phyloP scores from a whole-genome alignment of 441 rosid genomes.

The Populus tomentosa region DNA sequence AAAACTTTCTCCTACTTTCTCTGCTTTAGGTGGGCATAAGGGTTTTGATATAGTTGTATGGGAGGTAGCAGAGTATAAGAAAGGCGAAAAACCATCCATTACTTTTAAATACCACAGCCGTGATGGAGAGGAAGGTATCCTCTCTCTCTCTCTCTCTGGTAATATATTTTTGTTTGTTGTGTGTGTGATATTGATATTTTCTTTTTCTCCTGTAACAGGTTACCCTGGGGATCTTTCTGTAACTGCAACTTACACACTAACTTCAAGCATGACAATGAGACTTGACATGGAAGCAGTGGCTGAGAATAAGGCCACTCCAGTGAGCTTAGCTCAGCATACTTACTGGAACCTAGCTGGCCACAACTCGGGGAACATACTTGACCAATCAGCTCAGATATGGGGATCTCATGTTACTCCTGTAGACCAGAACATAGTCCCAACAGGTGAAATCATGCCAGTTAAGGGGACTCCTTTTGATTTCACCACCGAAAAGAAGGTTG shows the following conservation, averaged over 20 bases:
- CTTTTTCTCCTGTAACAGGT: constrained; percentile 34
- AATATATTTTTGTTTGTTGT: neutral
- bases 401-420: constrained; percentile 76
- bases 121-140: constrained; percentile 85
- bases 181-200: constrained; percentile 6
- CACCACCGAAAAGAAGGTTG: constrained; percentile 63
- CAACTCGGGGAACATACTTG: constrained; percentile 62
- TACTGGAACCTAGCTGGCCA: constrained; percentile 94
- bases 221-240: constrained; percentile 80
- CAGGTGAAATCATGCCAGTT: constrained; percentile 70
- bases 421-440: constrained; percentile 72
- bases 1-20: neutral
- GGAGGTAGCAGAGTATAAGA: constrained; percentile 61
- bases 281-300: constrained; percentile 90
- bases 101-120: constrained; percentile 60
- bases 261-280: constrained; percentile 64
- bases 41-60: constrained; percentile 79
- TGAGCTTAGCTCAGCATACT: constrained; percentile 87
- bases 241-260: constrained; percentile 67
- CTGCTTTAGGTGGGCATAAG: constrained; percentile 61
- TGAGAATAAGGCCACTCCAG: constrained; percentile 65
- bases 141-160: neutral
- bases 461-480: constrained; percentile 83
- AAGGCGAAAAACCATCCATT: constrained; percentile 61
- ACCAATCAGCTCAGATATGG: constrained; percentile 67